These are phyloP conservation scores for Aspergillus transmontanensis DNA, from an alignment of 2,329 filamentous ascomycete genomes.

Conservation along the genomic window DNA sequence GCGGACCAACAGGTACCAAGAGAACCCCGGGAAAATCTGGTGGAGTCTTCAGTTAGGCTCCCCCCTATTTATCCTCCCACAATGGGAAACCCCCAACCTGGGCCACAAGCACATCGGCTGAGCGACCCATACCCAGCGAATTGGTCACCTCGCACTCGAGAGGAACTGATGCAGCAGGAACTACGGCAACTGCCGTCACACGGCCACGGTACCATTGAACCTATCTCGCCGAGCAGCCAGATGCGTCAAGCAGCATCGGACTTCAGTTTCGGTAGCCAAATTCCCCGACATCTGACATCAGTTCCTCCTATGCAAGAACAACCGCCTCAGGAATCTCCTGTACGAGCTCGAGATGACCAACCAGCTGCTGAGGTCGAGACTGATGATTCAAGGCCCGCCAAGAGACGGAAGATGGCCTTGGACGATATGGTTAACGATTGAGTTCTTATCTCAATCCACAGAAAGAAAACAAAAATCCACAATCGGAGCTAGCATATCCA, in stretches of 20 bases:
- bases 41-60: constrained; percentile 38
- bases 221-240: constrained; percentile 29
- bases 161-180: constrained; percentile 28
- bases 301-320: constrained; percentile 22
- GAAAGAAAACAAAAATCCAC: not conserved
- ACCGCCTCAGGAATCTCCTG: constrained; percentile 21
- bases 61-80: constrained; percentile 42
- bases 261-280: constrained; percentile 23
- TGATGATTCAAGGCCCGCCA: constrained; percentile 32
- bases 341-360: constrained; percentile 17
- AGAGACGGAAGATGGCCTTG: constrained; percentile 43
- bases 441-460: not conserved
- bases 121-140: constrained; percentile 36
- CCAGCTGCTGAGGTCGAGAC: constrained; percentile 21
- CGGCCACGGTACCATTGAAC: constrained; percentile 29
- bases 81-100: constrained; percentile 19
- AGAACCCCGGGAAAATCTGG: constrained; percentile 32
- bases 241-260: constrained; percentile 29
- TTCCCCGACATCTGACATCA: constrained; percentile 25
- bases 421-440: constrained; percentile 45
- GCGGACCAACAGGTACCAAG: constrained; percentile 26
- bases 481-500: constrained; percentile 8
- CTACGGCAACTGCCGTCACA: constrained; percentile 23
- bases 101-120: constrained; percentile 32
- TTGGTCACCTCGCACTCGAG: constrained; percentile 28